These are phyloP conservation scores for Penicillium egyptiacum DNA, from an alignment of 495 filamentous ascomycete species.

Conservation along the genomic window DNA sequence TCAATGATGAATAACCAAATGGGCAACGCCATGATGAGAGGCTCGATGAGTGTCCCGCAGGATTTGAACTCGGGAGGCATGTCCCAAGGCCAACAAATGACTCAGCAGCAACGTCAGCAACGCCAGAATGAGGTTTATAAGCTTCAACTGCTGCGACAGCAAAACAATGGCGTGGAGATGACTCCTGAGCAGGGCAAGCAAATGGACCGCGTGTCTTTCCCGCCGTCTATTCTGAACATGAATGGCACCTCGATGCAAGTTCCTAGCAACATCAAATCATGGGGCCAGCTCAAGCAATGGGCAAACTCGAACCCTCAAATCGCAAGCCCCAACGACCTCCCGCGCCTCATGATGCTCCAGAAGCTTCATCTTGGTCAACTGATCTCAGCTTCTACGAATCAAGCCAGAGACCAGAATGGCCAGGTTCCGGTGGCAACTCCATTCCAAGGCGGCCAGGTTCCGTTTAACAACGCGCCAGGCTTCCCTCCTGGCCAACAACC, in stretches of 20 bases:
- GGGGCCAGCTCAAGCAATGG: conserved; percentile 71
- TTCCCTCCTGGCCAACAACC: conserved; percentile 33
- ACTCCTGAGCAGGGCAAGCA: conserved; percentile 43
- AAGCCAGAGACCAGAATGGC: conserved; percentile 28
- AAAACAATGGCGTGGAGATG: conserved; percentile 45
- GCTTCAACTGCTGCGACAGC: conserved; percentile 40
- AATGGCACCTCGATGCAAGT: conserved; percentile 38
- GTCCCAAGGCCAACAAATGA: conserved; percentile 37
- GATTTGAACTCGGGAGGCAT: conserved; percentile 34
- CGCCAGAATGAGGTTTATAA: conserved; percentile 38
- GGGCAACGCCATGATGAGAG: conserved; percentile 35
- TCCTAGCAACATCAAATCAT: conserved; percentile 65
- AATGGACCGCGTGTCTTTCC: conserved; percentile 50
- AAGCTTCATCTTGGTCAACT: conserved; percentile 51
- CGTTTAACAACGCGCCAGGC: conserved; percentile 41
- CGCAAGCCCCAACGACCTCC: conserved; percentile 39
- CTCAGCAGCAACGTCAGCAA: conserved; percentile 40
- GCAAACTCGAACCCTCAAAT: conserved; percentile 49
- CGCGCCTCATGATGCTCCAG: conserved; percentile 53
- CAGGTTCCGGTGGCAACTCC: conserved; percentile 25
- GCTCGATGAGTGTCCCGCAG: conserved; percentile 37
- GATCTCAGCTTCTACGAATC: conserved; percentile 22
- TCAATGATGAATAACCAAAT: conserved; percentile 40
- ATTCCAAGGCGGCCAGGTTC: conserved; percentile 30
- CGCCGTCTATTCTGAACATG: conserved; percentile 39